A percentile compares a stretch with the other conserved stretches of the same genome.
phyloP scores from a whole-genome alignment of 139 green algal genomes.

The Chlamydomonas urium region DNA sequence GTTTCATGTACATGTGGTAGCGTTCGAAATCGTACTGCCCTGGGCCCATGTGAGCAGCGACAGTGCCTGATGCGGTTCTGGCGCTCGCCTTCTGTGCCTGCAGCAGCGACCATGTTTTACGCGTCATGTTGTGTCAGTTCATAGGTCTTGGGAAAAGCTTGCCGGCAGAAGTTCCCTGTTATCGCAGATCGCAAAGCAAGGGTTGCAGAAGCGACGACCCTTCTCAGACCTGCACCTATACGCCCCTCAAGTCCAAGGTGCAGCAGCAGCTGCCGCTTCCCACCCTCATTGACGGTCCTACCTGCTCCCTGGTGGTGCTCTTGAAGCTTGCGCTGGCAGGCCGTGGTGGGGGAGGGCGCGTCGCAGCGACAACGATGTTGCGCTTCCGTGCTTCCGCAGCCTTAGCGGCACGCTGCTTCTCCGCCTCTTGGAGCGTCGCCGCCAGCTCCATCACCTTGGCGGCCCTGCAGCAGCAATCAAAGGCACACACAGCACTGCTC shows the following conservation, averaged over 20 bases:
- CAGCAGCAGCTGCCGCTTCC: too few relatives aligned
- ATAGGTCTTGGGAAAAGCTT: too few relatives aligned
- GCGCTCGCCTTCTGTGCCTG: neutral
- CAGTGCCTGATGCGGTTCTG: neutral
- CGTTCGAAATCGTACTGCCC: neutral
- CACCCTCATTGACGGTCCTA: too few relatives aligned
- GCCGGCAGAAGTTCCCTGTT: too few relatives aligned
- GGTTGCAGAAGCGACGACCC: too few relatives aligned
- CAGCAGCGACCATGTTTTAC: too few relatives aligned
- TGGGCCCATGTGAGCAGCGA: neutral
- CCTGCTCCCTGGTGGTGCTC: neutral
- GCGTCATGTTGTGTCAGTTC: too few relatives aligned
- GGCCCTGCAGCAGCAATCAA: constrained; percentile 1
- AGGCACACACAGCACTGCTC: too few relatives aligned
- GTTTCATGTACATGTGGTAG: constrained; percentile 5
- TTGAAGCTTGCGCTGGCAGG: neutral
- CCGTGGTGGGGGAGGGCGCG: neutral
- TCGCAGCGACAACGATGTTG: neutral
- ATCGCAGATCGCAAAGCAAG: too few relatives aligned
- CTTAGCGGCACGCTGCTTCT: neutral
- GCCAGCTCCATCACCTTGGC: constrained; percentile 4
- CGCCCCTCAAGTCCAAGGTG: too few relatives aligned
- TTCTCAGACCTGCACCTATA: too few relatives aligned
- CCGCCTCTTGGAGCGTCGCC: neutral
- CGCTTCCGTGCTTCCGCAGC: neutral